Percentiles rank a stretch among this genome's conserved stretches.
Conservation (phyloP, 23 red algal species). For the Rhodosorus marinus region DNA sequence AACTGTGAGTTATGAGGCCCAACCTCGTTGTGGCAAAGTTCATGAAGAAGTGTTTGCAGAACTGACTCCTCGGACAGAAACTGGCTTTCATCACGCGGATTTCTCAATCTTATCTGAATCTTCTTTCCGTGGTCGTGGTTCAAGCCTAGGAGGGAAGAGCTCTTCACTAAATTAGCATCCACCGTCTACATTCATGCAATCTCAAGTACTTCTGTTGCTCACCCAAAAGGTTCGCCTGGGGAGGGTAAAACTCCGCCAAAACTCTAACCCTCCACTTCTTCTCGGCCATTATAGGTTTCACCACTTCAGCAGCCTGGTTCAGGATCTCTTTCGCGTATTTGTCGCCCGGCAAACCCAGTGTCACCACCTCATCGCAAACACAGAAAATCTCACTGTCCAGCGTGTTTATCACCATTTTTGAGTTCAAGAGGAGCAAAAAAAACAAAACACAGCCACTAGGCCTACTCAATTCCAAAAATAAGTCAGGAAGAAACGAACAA, state of each 20-base stretch:
- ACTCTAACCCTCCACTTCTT: conserved; percentile 27
- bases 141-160: too few species aligned
- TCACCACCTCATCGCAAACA: conserved; percentile 12
- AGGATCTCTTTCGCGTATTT: conserved; percentile 10
- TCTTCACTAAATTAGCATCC: too few species aligned
- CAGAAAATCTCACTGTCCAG: conserved; percentile 30
- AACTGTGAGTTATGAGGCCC: conserved; percentile 30
- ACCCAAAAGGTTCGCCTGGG: conserved; percentile 6
- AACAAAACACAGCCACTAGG: too few species aligned
- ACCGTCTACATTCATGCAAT: too few species aligned
- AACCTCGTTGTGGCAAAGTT: conserved; percentile 49
- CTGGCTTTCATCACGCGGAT: background rate
- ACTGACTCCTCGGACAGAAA: conserved; percentile 40
- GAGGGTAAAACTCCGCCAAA: conserved; percentile 40
- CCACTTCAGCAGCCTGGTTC: conserved; percentile 13
- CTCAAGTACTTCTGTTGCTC: too few species aligned
- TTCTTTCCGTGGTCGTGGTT: conserved; percentile 26
- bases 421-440: too few species aligned
- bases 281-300: conserved; percentile 13
- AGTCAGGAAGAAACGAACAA: too few species aligned
- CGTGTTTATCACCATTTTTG: too few species aligned
- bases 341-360: conserved; percentile 6
- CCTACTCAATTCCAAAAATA: too few species aligned
- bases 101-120: conserved; percentile 26
- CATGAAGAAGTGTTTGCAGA: conserved; percentile 65